Conservation (phyloP, 176 grass and related monocot genomes). For the Bonia amplexicaulis region DNA sequence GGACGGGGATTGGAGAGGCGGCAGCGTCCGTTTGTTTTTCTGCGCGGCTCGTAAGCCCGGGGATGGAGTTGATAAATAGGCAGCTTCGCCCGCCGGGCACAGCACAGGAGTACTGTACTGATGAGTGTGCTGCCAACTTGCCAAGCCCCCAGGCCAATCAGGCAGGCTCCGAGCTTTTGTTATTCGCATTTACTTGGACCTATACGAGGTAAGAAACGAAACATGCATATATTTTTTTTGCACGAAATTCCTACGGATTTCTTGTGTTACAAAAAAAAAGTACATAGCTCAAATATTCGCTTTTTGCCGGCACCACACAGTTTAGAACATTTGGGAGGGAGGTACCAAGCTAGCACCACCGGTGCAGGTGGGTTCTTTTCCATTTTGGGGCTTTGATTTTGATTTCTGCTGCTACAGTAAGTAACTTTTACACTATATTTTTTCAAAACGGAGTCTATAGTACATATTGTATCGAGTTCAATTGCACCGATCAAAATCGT, state of each 20-base stretch:
- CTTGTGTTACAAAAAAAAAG: neutral
- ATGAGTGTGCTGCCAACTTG: neutral
- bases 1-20: neutral
- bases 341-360: too few relatives aligned
- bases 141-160: neutral
- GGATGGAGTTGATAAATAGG: slow-evolving; percentile 23
- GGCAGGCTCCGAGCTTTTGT: neutral
- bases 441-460: too few relatives aligned
- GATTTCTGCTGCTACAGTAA: too few relatives aligned
- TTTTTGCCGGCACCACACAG: too few relatives aligned
- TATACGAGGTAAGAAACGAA: neutral
- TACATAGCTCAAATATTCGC: neutral
- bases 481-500: too few relatives aligned
- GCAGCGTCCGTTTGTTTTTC: slow-evolving; percentile 13
- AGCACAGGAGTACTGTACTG: neutral
- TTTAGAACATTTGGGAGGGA: too few relatives aligned
- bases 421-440: too few relatives aligned
- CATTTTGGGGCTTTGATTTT: too few relatives aligned
- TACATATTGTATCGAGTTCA: too few relatives aligned
- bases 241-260: neutral
- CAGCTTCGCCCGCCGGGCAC: slow-evolving; percentile 20
- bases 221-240: neutral
- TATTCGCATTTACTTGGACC: neutral
- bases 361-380: too few relatives aligned
- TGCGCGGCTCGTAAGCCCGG: slow-evolving; percentile 14